A percentile compares a stretch with the other conserved stretches of the same genome.
phyloP scores from a whole-genome alignment of 208 protist species.

The Wallacemonas sp. region DNA sequence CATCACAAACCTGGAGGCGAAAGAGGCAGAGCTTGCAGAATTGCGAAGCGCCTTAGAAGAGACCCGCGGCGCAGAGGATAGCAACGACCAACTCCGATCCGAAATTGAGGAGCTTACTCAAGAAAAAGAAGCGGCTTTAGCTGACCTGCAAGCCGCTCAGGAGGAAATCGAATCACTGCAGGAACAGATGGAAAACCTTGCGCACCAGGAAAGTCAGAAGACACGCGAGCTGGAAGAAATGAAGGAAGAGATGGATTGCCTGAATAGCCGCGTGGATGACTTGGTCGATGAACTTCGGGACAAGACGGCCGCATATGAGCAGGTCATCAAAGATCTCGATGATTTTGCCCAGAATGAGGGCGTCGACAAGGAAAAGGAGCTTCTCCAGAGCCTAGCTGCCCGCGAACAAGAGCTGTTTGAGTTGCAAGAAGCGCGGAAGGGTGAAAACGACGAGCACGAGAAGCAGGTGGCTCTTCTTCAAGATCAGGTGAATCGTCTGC shows the following conservation, averaged over 20 bases:
- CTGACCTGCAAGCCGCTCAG: constrained; percentile 25
- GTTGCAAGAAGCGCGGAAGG: constrained; percentile 55
- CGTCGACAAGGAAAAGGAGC: constrained; percentile 54
- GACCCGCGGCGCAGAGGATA: constrained; percentile 14
- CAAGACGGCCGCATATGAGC: constrained; percentile 60
- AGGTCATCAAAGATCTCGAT: constrained; percentile 67
- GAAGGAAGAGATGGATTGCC: constrained; percentile 33
- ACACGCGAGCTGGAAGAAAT: constrained; percentile 15
- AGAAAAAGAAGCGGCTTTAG: constrained; percentile 27
- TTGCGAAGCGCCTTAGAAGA: constrained; percentile 14
- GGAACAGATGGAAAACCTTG: constrained; percentile 17
- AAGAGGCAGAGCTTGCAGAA: constrained; percentile 33
- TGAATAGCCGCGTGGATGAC: constrained; percentile 46
- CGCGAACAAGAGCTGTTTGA: constrained; percentile 73
- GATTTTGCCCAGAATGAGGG: constrained; percentile 53
- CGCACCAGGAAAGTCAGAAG: constrained; percentile 13
- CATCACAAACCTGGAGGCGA: constrained; percentile 23
- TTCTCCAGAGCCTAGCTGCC: constrained; percentile 54
- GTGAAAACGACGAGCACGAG: constrained; percentile 55
- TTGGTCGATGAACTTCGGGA: constrained; percentile 55
- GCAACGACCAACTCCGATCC: constrained; percentile 13
- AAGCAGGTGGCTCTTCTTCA: constrained; percentile 56
- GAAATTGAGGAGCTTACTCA: constrained; percentile 23
- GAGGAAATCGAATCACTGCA: constrained; percentile 24
- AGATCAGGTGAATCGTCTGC: constrained; percentile 57